Evolutionary conservation across 805 yeast genomes (phyloP).

Genomic region (Ogataea minuta): DNA sequence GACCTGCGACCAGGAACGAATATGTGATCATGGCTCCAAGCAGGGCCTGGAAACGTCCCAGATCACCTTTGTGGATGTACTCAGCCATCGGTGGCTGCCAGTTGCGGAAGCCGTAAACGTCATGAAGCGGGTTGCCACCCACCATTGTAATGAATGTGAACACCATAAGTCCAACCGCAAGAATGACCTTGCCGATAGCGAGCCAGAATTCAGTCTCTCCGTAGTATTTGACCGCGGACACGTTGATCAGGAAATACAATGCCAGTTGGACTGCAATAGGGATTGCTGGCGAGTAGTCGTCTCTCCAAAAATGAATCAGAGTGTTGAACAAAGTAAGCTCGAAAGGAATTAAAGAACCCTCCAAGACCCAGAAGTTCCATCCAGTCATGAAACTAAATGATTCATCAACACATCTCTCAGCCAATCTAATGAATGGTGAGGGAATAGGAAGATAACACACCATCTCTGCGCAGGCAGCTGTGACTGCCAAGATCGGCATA

Average conservation of each 20-base stretch:
- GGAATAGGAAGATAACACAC: conserved; percentile 47
- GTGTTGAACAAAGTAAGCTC: conserved; percentile 48
- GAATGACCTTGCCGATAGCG: conserved; percentile 41
- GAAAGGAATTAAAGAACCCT: conserved; percentile 48
- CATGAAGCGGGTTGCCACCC: conserved; percentile 49
- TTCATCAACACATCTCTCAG: conserved; percentile 46
- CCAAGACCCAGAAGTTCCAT: conserved; percentile 50
- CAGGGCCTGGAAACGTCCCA: conserved; percentile 48
- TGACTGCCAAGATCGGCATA: conserved; percentile 40
- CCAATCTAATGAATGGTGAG: conserved; percentile 46
- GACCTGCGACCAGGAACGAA: conserved; percentile 46
- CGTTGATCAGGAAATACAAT: conserved; percentile 41
- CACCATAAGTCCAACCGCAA: conserved; percentile 43
- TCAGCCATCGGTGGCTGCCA: conserved; percentile 36
- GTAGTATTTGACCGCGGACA: conserved; percentile 43
- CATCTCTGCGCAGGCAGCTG: conserved; percentile 45
- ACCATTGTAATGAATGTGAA: conserved; percentile 48
- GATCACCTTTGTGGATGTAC: conserved; percentile 39
- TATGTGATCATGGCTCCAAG: conserved; percentile 42
- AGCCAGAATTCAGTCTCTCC: conserved; percentile 52
- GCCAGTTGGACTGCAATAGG: conserved; percentile 42
- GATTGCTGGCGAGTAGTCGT: conserved; percentile 45
- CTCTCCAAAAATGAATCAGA: conserved; percentile 47
- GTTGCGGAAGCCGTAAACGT: conserved; percentile 36
- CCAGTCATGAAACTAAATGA: conserved; percentile 47